These are phyloP conservation scores for Colletotrichum sp. DNA, from an alignment of 2,329 filamentous ascomycete species.

Conservation along the genomic window DNA sequence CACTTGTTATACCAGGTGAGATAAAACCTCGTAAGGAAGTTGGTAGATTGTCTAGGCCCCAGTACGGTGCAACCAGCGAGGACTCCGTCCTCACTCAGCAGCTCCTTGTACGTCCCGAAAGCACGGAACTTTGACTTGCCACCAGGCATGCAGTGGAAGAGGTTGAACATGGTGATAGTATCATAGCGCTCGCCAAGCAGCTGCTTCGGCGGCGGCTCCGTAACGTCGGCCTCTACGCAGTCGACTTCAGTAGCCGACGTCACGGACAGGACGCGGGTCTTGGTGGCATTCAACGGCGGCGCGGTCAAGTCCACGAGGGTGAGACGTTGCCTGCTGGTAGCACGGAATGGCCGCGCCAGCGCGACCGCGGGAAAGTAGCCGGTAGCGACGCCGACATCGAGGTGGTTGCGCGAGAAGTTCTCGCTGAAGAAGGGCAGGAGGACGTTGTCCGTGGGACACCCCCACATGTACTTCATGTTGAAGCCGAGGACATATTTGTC, in stretches of 20 bases:
- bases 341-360: conserved; percentile 23
- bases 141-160: conserved; percentile 46
- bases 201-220: conserved; percentile 31
- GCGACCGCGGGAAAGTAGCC: conserved; percentile 40
- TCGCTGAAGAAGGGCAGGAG: conserved; percentile 39
- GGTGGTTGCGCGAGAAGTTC: conserved; percentile 38
- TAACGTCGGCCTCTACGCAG: conserved; percentile 40
- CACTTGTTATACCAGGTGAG: conserved; percentile 34
- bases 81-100: conserved; percentile 38
- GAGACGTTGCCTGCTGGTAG: conserved; percentile 28
- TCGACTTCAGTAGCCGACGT: conserved; percentile 26
- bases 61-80: conserved; percentile 43
- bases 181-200: conserved; percentile 36
- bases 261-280: conserved; percentile 26
- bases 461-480: conserved; percentile 41
- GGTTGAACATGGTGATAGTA: conserved; percentile 47
- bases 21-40: conserved; percentile 27
- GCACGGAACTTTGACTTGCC: conserved; percentile 33
- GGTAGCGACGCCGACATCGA: conserved; percentile 45
- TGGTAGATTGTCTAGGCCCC: conserved; percentile 30
- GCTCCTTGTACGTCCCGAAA: conserved; percentile 33
- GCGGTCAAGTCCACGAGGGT: conserved; percentile 41
- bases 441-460: conserved; percentile 32
- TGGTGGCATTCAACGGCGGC: conserved; percentile 34
- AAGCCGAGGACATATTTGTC: conserved; percentile 37